Conservation (phyloP, 1,284 basidiomycete genomes). For the Cutaneotrichosporon sp. region DNA sequence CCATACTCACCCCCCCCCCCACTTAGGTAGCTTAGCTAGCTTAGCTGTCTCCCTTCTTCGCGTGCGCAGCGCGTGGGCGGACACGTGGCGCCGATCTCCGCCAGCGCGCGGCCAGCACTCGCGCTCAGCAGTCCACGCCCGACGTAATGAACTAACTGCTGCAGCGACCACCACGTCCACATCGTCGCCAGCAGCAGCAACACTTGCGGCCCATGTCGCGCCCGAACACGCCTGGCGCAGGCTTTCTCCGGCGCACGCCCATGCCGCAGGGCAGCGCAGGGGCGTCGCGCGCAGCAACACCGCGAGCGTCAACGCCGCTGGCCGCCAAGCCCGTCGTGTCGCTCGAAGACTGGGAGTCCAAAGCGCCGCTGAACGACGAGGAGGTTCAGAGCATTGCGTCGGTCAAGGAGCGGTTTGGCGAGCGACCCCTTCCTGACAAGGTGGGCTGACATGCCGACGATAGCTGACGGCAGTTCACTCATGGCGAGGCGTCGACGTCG, state of each 20-base stretch:
- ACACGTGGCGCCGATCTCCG: no score
- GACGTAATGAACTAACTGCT: no score
- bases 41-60: no score
- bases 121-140: no score
- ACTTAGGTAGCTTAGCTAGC: no score
- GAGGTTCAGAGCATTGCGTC: constrained; percentile 62
- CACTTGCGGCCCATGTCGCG: constrained; percentile 10
- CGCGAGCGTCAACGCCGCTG: constrained; percentile 10
- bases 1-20: no score
- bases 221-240: constrained; percentile 17
- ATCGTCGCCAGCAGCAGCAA: neutral
- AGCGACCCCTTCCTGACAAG: constrained; percentile 62
- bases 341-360: constrained; percentile 84
- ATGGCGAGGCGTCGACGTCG: constrained; percentile 12
- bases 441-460: constrained; percentile 51
- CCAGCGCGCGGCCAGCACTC: no score
- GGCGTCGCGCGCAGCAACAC: constrained; percentile 8
- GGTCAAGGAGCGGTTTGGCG: constrained; percentile 61
- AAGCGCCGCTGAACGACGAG: constrained; percentile 65
- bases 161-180: neutral
- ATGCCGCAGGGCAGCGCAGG: constrained; percentile 2
- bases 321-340: constrained; percentile 29
- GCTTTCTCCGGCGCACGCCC: constrained; percentile 13
- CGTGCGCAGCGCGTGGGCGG: neutral
- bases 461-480: constrained; percentile 18